phyloP scores from a whole-genome alignment of 352 stramenopile species.

The Phytophthora pistaciae region DNA sequence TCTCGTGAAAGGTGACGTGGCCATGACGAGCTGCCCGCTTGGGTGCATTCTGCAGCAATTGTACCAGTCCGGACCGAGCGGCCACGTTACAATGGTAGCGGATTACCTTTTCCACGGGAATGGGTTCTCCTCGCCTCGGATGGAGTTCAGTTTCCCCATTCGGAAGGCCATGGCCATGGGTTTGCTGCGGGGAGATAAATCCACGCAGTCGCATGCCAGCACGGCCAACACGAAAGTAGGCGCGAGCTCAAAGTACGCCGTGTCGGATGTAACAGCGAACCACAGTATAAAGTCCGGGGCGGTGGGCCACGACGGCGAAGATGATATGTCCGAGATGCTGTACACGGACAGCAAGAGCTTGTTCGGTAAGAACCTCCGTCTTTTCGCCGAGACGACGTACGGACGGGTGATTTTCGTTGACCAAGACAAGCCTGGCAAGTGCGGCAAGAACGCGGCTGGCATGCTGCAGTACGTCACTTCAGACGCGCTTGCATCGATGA shows the following conservation, averaged over 20 bases:
- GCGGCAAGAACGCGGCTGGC: constrained; percentile 35
- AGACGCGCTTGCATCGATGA: constrained; percentile 58
- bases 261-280: constrained; percentile 16
- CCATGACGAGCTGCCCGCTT: constrained; percentile 42
- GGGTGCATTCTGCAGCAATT: constrained; percentile 58
- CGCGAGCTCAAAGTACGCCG: constrained; percentile 20
- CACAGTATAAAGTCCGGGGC: constrained; percentile 13
- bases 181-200: constrained; percentile 22
- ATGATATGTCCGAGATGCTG: constrained; percentile 18
- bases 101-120: constrained; percentile 61
- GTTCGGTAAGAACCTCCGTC: constrained; percentile 49
- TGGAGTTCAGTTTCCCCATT: constrained; percentile 45
- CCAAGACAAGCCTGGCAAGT: constrained; percentile 33
- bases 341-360: constrained; percentile 45
- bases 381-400: constrained; percentile 46
- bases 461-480: constrained; percentile 45
- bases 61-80: constrained; percentile 61
- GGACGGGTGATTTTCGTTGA: constrained; percentile 54
- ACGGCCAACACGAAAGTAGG: constrained; percentile 11
- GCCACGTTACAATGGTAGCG: constrained; percentile 45
- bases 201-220: not conserved
- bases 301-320: not conserved
- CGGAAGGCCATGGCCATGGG: constrained; percentile 49
- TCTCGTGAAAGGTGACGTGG: constrained; percentile 31
- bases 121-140: constrained; percentile 40